Conservation (phyloP, 345 rosid genomes). For the Aethionema arabicum region DNA sequence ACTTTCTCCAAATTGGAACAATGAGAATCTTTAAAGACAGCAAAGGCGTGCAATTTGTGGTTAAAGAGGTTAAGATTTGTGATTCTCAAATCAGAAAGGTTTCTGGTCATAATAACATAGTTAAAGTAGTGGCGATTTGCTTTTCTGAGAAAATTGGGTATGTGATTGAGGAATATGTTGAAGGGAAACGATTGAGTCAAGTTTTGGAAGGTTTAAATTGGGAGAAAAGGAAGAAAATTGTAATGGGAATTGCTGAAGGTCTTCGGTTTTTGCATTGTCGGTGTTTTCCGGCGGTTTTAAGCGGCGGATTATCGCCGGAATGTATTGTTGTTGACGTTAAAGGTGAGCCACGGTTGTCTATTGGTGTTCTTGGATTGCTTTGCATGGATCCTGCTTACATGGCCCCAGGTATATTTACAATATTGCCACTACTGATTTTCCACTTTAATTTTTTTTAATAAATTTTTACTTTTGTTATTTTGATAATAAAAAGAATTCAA, state of each 20-base stretch:
- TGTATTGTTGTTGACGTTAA: constrained; percentile 52
- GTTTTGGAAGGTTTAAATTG: constrained; percentile 51
- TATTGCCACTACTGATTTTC: too few species aligned
- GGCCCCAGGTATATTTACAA: constrained; percentile 59
- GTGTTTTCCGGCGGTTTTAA: constrained; percentile 37
- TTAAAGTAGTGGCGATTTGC: constrained; percentile 52
- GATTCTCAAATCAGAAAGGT: constrained; percentile 44
- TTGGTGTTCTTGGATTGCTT: constrained; percentile 41
- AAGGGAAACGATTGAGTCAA: constrained; percentile 55
- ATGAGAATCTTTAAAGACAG: constrained; percentile 30
- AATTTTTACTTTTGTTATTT: too few species aligned
- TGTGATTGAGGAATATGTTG: constrained; percentile 51
- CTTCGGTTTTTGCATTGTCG: constrained; percentile 55
- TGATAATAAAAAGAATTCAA: too few species aligned
- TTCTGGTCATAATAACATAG: constrained; percentile 55
- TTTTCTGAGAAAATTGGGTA: constrained; percentile 51
- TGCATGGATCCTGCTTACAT: constrained; percentile 40
- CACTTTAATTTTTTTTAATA: too few species aligned
- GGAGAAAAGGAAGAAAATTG: constrained; percentile 59
- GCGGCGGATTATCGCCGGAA: constrained; percentile 56
- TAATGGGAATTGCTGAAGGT: constrained; percentile 60
- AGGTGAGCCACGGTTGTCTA: constrained; percentile 50
- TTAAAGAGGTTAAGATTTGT: constrained; percentile 47
- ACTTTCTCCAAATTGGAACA: constrained; percentile 43
- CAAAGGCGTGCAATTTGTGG: constrained; percentile 42